A percentile compares a stretch with the other conserved stretches of the same genome.
These are phyloP conservation scores for Haberlea rhodopensis DNA, from an alignment of 257 asterid species.

Conservation along the genomic window DNA sequence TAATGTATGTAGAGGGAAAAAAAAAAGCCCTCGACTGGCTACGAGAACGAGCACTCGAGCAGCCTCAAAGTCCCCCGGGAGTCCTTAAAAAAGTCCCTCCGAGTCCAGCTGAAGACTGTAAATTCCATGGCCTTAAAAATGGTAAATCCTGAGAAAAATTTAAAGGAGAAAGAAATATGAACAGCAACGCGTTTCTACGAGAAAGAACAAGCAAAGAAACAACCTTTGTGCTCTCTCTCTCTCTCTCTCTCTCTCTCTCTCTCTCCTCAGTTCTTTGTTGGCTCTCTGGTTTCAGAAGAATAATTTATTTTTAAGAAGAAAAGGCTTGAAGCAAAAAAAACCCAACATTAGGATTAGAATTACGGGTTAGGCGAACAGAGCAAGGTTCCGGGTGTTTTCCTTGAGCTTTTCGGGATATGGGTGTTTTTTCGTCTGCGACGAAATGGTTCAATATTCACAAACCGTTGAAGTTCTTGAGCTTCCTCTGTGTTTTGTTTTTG, in stretches of 20 bases:
- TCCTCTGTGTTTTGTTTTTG: conserved; percentile 42
- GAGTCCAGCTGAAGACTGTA: no score
- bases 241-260: conserved; percentile 26
- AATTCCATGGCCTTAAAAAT: no score
- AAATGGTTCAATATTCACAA: conserved; percentile 55
- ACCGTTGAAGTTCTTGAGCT: conserved; percentile 56
- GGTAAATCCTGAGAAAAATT: conserved; percentile 9
- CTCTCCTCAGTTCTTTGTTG: conserved; percentile 28
- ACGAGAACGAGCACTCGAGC: no score
- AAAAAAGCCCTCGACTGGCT: no score
- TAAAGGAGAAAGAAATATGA: conserved; percentile 30
- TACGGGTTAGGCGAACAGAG: conserved; percentile 22
- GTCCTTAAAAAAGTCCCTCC: no score
- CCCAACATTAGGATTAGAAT: no score
- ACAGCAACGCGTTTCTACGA: conserved; percentile 53
- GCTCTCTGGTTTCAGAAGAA: conserved; percentile 27
- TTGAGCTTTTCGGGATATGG: conserved; percentile 70
- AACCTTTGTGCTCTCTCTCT: conserved; percentile 30
- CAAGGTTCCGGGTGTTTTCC: conserved; percentile 35
- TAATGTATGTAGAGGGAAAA: no score
- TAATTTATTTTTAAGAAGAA: neutral
- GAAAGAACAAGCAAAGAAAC: conserved; percentile 31
- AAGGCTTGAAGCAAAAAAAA: no score
- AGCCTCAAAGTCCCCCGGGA: no score
- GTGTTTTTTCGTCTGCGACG: conserved; percentile 47